phyloP scores from a whole-genome alignment of 306 rosid species.

The Astragalus glycyphyllos region DNA sequence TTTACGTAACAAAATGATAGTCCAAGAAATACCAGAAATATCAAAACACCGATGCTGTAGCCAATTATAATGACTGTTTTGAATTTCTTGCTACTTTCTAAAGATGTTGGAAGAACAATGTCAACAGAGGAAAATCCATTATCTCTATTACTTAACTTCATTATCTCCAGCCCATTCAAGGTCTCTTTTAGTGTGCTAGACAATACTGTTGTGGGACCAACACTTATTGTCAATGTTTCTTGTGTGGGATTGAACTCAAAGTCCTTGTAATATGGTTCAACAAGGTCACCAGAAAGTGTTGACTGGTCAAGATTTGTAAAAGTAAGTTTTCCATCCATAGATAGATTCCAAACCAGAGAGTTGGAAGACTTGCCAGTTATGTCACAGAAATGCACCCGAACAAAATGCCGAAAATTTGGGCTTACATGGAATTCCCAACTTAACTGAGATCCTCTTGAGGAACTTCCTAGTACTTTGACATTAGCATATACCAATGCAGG shows the following conservation, averaged over 20 bases:
- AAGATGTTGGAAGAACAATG: background rate
- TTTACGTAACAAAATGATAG: background rate
- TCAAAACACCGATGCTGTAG: background rate
- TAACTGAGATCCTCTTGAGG: background rate
- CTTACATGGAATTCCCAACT: background rate
- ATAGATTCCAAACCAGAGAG: background rate
- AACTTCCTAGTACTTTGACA: background rate
- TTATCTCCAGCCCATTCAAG: conserved; percentile 20
- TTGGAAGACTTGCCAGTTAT: background rate
- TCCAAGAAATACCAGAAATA: conserved; percentile 2
- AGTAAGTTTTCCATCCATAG: background rate
- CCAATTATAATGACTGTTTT: background rate
- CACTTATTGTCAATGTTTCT: background rate
- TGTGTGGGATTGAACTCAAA: background rate
- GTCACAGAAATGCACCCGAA: conserved; percentile 28
- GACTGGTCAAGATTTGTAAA: background rate
- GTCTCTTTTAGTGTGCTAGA: background rate
- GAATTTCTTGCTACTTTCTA: background rate
- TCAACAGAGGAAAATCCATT: background rate
- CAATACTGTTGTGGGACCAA: background rate
- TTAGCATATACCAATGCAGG: conserved; percentile 1
- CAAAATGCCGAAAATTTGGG: background rate
- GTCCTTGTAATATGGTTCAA: background rate
- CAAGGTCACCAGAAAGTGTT: background rate
- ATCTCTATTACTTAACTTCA: background rate